A percentile compares a stretch with the other conserved stretches of the same genome.
phyloP scores from a whole-genome alignment of 176 grass and related monocot genomes.

The Aegilops speltoides region DNA sequence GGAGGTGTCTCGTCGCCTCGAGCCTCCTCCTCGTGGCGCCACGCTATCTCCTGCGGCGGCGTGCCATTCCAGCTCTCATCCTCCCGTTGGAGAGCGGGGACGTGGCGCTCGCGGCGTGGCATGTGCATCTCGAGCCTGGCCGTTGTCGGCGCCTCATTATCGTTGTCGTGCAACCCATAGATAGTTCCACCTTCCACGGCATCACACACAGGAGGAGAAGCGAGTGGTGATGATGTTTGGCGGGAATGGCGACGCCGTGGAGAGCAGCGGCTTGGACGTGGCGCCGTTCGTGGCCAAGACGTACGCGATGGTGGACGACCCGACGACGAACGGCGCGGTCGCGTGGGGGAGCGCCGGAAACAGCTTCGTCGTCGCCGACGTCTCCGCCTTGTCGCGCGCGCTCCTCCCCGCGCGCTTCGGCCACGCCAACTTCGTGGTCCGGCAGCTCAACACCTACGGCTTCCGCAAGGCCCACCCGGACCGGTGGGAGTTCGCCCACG shows the following conservation, averaged over 20 bases:
- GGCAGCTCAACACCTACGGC: constrained; percentile 92
- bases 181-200: too few relatives aligned
- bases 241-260: background rate
- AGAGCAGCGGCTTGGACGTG: background rate
- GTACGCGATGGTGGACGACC: constrained; percentile 83
- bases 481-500: constrained; percentile 83
- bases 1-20: constrained; percentile 19
- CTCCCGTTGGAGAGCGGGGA: background rate
- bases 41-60: background rate
- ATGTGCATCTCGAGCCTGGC: too few relatives aligned
- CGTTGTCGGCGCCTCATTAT: too few relatives aligned
- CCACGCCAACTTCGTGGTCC: constrained; percentile 85
- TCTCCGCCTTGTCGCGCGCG: constrained; percentile 70
- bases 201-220: too few relatives aligned
- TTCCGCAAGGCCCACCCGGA: constrained; percentile 78
- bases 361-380: constrained; percentile 79
- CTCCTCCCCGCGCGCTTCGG: constrained; percentile 84
- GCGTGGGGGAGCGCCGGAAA: constrained; percentile 67
- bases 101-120: background rate
- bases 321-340: constrained; percentile 59
- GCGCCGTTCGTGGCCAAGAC: constrained; percentile 85
- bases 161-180: too few relatives aligned
- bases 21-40: background rate
- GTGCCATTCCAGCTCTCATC: background rate
- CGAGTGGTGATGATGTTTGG: too few relatives aligned